Percentiles rank a stretch among this genome's conserved stretches.
These are phyloP conservation scores for Diaporthe destruens DNA, from an alignment of 2,329 filamentous ascomycete species.

Conservation along the genomic window DNA sequence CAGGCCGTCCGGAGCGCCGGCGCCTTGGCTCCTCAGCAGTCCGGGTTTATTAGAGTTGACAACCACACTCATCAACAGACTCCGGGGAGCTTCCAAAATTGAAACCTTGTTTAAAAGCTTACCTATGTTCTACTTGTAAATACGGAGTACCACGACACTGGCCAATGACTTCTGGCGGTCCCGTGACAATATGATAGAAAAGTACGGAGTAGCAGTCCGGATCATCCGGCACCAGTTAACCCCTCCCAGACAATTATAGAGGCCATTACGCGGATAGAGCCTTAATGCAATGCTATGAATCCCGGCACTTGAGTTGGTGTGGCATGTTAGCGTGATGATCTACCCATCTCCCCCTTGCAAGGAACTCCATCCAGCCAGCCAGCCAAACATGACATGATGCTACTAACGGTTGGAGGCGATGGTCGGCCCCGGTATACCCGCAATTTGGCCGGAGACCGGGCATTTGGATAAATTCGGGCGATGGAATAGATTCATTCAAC, in stretches of 20 bases:
- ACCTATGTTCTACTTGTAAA: neutral
- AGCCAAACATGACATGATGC: neutral
- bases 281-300: neutral
- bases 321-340: slow-evolving; percentile 8
- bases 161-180: neutral
- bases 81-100: slow-evolving; percentile 22
- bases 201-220: neutral
- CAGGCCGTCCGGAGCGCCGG: slow-evolving; percentile 23
- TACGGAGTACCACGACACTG: neutral
- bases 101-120: slow-evolving; percentile 1
- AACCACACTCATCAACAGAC: neutral
- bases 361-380: neutral
- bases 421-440: slow-evolving; percentile 12
- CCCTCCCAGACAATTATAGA: too few species aligned
- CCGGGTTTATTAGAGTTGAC: slow-evolving; percentile 9
- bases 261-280: neutral
- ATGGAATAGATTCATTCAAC: neutral
- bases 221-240: slow-evolving; percentile 11
- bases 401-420: neutral
- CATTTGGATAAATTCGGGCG: neutral
- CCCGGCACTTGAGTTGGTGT: neutral
- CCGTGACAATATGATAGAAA: neutral
- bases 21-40: slow-evolving; percentile 1
- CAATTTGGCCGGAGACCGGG: neutral
- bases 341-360: neutral